phyloP scores from a whole-genome alignment of 2,329 filamentous ascomycete genomes.

The Alternaria longipes region DNA sequence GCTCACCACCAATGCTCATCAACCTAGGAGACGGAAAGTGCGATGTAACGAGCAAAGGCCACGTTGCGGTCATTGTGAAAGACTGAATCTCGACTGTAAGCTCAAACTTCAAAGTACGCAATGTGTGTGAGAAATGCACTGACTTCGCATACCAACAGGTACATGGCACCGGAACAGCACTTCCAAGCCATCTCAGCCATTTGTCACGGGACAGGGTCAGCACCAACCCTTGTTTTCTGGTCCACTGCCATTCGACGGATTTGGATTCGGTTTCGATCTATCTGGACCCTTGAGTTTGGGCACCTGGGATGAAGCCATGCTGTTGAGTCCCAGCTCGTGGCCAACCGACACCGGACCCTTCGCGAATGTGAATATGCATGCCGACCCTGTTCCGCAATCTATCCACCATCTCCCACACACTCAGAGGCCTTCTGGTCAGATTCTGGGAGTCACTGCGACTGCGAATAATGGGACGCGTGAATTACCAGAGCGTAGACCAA shows the following conservation, averaged over 20 bases:
- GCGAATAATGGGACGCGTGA: constrained; percentile 22
- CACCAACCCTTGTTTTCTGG: constrained; percentile 23
- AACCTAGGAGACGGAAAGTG: constrained; percentile 61
- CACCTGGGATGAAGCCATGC: constrained; percentile 45
- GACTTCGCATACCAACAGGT: neutral
- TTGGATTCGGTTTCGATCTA: constrained; percentile 37
- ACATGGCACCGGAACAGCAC: constrained; percentile 55
- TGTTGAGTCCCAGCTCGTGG: constrained; percentile 44
- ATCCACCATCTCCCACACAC: constrained; percentile 30
- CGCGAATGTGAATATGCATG: constrained; percentile 13
- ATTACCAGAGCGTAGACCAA: constrained; percentile 23
- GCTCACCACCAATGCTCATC: constrained; percentile 15
- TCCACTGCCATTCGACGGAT: constrained; percentile 28
- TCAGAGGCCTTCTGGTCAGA: constrained; percentile 27
- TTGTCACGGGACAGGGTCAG: constrained; percentile 22
- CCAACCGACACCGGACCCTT: constrained; percentile 31
- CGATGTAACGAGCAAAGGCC: constrained; percentile 65
- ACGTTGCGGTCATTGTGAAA: constrained; percentile 63
- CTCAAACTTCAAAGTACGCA: neutral
- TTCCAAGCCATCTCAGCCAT: constrained; percentile 31
- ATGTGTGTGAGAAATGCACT: neutral
- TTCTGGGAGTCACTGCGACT: constrained; percentile 16
- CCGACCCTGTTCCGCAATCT: constrained; percentile 32
- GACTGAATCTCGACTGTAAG: constrained; percentile 61
- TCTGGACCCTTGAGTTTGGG: constrained; percentile 39